phyloP scores from a whole-genome alignment of 495 filamentous ascomycete genomes.

The Oidiodendron maius region DNA sequence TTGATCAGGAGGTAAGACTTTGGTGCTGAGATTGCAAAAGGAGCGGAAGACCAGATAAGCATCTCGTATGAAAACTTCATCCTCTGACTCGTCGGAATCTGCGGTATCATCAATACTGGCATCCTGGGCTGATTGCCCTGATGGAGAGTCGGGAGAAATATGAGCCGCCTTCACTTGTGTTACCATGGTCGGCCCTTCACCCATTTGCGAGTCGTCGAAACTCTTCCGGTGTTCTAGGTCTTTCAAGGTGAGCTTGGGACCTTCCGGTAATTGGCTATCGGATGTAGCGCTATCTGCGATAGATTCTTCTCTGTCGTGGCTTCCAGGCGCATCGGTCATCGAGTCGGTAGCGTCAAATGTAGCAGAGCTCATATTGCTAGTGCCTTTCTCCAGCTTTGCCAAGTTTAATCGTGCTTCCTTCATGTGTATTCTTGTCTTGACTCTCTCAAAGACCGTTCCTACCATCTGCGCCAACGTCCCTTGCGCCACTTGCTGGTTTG shows the following conservation, averaged over 20 bases:
- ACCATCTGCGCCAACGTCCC: slow-evolving; percentile 98
- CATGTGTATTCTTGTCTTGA: slow-evolving; percentile 78
- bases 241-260: slow-evolving; percentile 84
- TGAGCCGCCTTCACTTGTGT: slow-evolving; percentile 63
- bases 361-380: slow-evolving; percentile 20
- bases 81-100: slow-evolving; percentile 77
- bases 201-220: slow-evolving; percentile 86
- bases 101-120: slow-evolving; percentile 40
- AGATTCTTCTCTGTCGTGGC: slow-evolving; percentile 28
- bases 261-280: slow-evolving; percentile 50
- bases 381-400: slow-evolving; percentile 37
- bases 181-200: slow-evolving; percentile 90
- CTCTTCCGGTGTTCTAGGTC: slow-evolving; percentile 91
- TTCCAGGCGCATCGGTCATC: slow-evolving; percentile 31
- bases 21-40: slow-evolving; percentile 95
- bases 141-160: slow-evolving; percentile 52
- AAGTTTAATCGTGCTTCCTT: slow-evolving; percentile 65
- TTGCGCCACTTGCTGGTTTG: slow-evolving; percentile 94
- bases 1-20: slow-evolving; percentile 80
- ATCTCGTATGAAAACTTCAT: slow-evolving; percentile 94
- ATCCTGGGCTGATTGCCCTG: slow-evolving; percentile 38
- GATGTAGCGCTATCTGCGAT: slow-evolving; percentile 47
- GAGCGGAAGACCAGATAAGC: slow-evolving; percentile 95
- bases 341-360: slow-evolving; percentile 30
- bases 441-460: slow-evolving; percentile 92